A percentile compares a stretch with the other conserved stretches of the same genome.
Conservation (phyloP, 2,329 filamentous ascomycete species). For the Ophiosphaerella narmari region DNA sequence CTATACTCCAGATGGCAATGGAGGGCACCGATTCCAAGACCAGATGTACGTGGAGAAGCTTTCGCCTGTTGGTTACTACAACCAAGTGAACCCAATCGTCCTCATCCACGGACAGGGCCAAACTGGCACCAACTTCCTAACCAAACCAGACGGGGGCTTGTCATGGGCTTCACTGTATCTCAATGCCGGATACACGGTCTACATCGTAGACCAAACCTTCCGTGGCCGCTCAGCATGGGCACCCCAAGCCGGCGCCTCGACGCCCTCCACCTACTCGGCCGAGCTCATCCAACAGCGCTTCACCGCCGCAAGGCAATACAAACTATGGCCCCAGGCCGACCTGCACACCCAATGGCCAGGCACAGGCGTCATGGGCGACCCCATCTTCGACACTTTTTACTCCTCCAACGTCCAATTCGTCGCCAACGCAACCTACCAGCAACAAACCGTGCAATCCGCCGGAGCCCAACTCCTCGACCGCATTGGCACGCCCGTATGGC, state of each 20-base stretch:
- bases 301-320: constrained; percentile 15
- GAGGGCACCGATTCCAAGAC: constrained; percentile 22
- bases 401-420: constrained; percentile 19
- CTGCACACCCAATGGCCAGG: constrained; percentile 28
- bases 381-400: constrained; percentile 25
- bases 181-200: constrained; percentile 25
- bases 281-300: constrained; percentile 15
- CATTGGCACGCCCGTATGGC: constrained; percentile 21
- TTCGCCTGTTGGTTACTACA: constrained; percentile 12
- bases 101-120: constrained; percentile 28
- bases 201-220: constrained; percentile 21
- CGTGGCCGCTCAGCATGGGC: constrained; percentile 5
- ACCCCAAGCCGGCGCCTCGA: no score
- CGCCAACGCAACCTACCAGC: constrained; percentile 18
- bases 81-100: constrained; percentile 24
- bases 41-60: constrained; percentile 28
- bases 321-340: constrained; percentile 18
- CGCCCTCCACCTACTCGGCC: constrained; percentile 2
- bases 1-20: constrained; percentile 26
- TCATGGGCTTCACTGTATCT: constrained; percentile 23
- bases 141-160: constrained; percentile 16
- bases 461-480: constrained; percentile 20
- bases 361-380: constrained; percentile 19
- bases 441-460: constrained; percentile 22
- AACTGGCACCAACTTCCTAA: constrained; percentile 21